Evolutionary conservation across 2,329 filamentous ascomycete genomes (phyloP), one percentile per base, ranked within the genome.

Genomic region (Emericellopsis cladophorae): DNA sequence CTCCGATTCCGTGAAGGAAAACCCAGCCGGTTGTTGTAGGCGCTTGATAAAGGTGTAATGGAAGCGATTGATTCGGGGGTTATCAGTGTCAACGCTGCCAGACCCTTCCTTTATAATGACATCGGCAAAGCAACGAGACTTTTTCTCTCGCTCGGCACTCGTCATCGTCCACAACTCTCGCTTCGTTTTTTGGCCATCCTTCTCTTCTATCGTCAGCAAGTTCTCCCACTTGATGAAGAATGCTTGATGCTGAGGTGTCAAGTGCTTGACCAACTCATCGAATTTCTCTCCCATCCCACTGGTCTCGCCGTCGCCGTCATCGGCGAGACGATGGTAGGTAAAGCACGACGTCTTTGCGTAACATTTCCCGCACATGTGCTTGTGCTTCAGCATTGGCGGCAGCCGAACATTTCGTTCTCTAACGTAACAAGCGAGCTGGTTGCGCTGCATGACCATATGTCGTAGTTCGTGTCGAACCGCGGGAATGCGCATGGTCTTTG

Each of bases 191-290:
- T 92, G 82, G 54, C 84, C 79, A 52, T 94, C 88, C 51, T 82
- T 86, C 58, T 98, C 92, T 64, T 98, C 92, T 56, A 92, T 92
- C 0, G 90, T 96, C 31, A 98, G 67, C 12, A 98, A 69, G 39
- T 81, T 74, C 58, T 98, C 92, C 92, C 92, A 98, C 55, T 92
- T 95, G 46, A 84, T 71, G 60, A 98, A 95, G 58, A 96, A 98
- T 0, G 79, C 74, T 48, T 78, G 77, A 53, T 95, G 84, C 0
- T 63, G 66, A 2, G 81, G 71, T 6, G 76, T 84, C n/a, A 95
- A 68, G 54, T 93, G 83, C 44, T 73, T 72, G 39, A 94, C 81
- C 6, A 87, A 66, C 46, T 92, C 84, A 40, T 86, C 77, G 53
- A 95, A 98, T 49, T 84, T 84, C 24, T 81, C 76, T 36, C 81